phyloP scores from a whole-genome alignment of 2,329 filamentous ascomycete genomes.

The Botrytis hyacinthi region DNA sequence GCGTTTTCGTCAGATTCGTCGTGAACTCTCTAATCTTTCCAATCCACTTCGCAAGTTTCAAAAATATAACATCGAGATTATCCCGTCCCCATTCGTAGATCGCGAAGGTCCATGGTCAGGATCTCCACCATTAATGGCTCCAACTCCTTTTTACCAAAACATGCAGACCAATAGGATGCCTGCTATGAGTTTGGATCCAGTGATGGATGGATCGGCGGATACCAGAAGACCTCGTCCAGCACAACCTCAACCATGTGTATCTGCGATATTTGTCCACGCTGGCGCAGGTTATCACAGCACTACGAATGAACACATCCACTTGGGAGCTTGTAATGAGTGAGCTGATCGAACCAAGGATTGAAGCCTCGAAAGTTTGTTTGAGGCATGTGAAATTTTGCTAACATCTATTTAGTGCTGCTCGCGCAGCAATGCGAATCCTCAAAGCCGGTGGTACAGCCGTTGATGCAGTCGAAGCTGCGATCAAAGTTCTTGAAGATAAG shows the following conservation, averaged over 20 bases:
- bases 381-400: slow-evolving; percentile 26
- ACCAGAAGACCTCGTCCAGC: slow-evolving; percentile 21
- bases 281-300: slow-evolving; percentile 91
- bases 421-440: slow-evolving; percentile 76
- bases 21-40: slow-evolving; percentile 23
- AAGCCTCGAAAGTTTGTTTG: not conserved
- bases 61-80: slow-evolving; percentile 20
- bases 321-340: slow-evolving; percentile 85
- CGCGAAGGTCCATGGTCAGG: slow-evolving; percentile 21
- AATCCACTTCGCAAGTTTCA: slow-evolving; percentile 26
- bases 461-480: slow-evolving; percentile 85
- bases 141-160: slow-evolving; percentile 5
- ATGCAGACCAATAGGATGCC: not conserved
- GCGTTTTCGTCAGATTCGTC: slow-evolving; percentile 28
- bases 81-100: slow-evolving; percentile 24
- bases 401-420: slow-evolving; percentile 64
- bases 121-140: not conserved
- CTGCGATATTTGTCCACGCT: slow-evolving; percentile 91
- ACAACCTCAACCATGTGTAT: slow-evolving; percentile 41
- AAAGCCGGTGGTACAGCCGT: slow-evolving; percentile 75
- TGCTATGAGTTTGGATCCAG: slow-evolving; percentile 15
- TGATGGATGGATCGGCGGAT: slow-evolving; percentile 37
- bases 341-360: slow-evolving; percentile 40
- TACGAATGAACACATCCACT: slow-evolving; percentile 79
- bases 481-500: slow-evolving; percentile 84